Base-by-base conservation (phyloP, 2,329 filamentous ascomycete genomes). In the Penicillium verrucosum region DNA sequence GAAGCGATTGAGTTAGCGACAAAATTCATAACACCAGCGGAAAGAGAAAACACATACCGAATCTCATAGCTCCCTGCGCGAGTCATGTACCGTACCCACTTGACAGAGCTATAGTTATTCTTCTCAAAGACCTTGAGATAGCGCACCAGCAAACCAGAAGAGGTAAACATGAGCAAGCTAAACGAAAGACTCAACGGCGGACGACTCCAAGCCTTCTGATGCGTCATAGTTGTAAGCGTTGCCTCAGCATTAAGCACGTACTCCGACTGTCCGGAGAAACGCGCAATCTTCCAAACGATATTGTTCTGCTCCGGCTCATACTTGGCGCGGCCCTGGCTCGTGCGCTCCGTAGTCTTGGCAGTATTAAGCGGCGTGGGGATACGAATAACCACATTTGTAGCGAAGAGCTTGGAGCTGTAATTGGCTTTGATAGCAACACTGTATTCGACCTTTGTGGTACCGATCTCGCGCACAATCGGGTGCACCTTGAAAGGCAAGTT, bases 91-190 rank as follows among this genome's bases (percentile, higher is more conserved):
- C 94, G 82, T 67, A 99, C 94, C 94, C 94, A 99, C 77, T 99
- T 99, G 47, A 99, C 94, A 71, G 92, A 96, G 61, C 90, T 95
- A 74, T 99, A 99, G 76, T 97, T 97, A 76, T 85, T 94, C 86
- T 99, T 99, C 80, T 99, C 94, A 78, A 99, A 99, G 1, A 99
- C 94, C 78, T 99, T 99, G 56, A 99, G 78, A 74, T 99, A 99
- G 48, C 95, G 82, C 56, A 99, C 94, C 62, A 99, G 73, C 70
- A 99, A 73, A 0, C 94, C 94, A 0, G 89, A 95, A 71, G 91
- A 96, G 21, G 94, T 99, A 72, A 99, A 99, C 95, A 99, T 99
- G 68, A 99, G 82, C 68, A 99, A 77, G 61, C 89, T 94, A 71
- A 99, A 99, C 75, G 86, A 94, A 75, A 99, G 78, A 75, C 87